These are phyloP conservation scores for Starmera quercuum DNA, from an alignment of 805 yeast genomes.

Conservation along the genomic window DNA sequence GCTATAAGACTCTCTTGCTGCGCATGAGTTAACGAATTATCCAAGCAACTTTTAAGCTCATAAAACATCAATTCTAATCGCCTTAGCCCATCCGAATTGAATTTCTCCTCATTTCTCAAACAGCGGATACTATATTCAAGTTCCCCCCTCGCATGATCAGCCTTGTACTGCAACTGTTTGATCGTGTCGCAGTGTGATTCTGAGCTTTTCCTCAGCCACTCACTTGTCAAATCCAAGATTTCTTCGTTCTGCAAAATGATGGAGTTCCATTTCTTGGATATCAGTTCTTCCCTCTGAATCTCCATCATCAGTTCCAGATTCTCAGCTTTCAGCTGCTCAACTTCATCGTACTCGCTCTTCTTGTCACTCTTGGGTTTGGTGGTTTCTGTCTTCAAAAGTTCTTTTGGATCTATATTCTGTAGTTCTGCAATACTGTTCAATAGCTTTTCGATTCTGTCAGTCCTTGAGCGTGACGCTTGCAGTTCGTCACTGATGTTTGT, in stretches of 20 bases:
- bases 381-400: neutral
- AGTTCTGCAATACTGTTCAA: constrained; percentile 9
- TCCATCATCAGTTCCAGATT: constrained; percentile 20
- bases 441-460: constrained; percentile 11
- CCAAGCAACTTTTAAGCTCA: too few species aligned
- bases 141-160: neutral
- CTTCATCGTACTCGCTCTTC: constrained; percentile 2
- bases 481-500: constrained; percentile 6
- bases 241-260: constrained; percentile 21
- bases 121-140: neutral
- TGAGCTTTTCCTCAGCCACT: neutral
- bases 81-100: too few species aligned
- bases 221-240: constrained; percentile 15
- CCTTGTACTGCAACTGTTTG: neutral
- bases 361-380: constrained; percentile 1
- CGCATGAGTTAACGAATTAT: too few species aligned
- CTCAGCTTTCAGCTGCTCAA: constrained; percentile 16
- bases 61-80: too few species aligned
- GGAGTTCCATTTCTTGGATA: constrained; percentile 18
- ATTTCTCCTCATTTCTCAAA: too few species aligned
- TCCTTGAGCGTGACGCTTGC: constrained; percentile 7
- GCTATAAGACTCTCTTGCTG: too few species aligned
- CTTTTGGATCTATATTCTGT: constrained; percentile 12
- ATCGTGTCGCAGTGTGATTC: neutral
- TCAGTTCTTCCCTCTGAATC: constrained; percentile 26